These are phyloP conservation scores for slime mould (Dictyostelium discoideum) DNA, from an alignment of 78 protist species.

Conservation along the genomic window DNA sequence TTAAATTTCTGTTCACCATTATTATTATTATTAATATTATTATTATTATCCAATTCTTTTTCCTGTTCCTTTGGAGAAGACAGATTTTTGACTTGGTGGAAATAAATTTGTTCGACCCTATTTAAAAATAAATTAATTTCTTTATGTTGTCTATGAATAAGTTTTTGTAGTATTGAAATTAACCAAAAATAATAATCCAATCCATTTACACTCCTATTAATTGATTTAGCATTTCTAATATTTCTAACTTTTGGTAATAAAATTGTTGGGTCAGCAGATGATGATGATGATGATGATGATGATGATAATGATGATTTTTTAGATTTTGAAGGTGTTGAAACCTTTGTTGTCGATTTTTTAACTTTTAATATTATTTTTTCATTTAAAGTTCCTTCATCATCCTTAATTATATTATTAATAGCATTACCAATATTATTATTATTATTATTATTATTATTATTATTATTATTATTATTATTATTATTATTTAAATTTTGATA, in stretches of 20 bases:
- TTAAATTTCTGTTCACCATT: neutral
- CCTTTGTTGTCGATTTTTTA: neutral
- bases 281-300: neutral
- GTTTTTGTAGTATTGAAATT: neutral
- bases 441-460: neutral
- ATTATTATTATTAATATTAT: neutral
- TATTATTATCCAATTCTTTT: neutral
- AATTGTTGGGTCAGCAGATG: neutral
- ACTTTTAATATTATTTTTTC: neutral
- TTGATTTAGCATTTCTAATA: neutral
- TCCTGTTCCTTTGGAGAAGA: neutral
- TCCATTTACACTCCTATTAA: neutral
- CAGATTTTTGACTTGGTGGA: neutral
- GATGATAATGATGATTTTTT: neutral
- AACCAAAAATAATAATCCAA: conserved; percentile 9
- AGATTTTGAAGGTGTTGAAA: neutral
- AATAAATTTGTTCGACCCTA: conserved; percentile 1
- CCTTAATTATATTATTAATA: neutral
- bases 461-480: neutral
- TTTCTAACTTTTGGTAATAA: conserved; percentile 5
- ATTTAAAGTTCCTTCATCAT: neutral
- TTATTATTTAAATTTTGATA: neutral
- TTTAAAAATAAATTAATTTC: conserved; percentile 20
- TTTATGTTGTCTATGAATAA: neutral
- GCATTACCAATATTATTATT: neutral